Base-by-base conservation (phyloP, 2,329 filamentous ascomycete species). In the Nectriaceae sp. region DNA sequence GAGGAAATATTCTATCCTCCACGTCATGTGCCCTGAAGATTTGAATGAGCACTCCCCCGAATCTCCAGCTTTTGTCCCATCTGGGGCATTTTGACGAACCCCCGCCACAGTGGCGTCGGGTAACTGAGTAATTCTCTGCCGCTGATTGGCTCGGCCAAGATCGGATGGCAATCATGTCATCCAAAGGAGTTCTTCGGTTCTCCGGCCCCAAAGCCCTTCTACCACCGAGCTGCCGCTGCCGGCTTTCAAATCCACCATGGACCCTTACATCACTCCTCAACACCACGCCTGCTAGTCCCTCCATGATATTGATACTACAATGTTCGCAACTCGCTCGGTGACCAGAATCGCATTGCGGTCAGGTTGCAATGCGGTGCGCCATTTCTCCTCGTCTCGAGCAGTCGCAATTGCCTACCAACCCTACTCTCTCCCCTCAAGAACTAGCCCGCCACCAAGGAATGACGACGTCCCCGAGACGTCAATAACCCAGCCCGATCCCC, bases 371-470 rank as follows among this genome's bases (percentile, higher is more conserved):
- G 52, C 70, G 15, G 47, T 69, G 52, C 74, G 75, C 49, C 73
- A 73, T 42, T 74, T 74, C 61, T 74, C 72, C 49, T 64, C 67
- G 2, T 59, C 67, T n/a, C 52, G 59, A 56, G 51, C 60, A 26
- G 56, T 57, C 43, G 61, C 63, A 40, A 47, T 63, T 29, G 67
- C 74, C 45, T 82, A 80, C 65, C 78, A 82, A 54, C 72, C 78
- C 42, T 81, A 82, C 55, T 68, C 76, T 15, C 70, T 82, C 26
- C 75, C 70, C 42, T 62, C 75, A 3, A 72, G 69, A 39, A 65
- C 70, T 4, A 65, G 69, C 15, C 63, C 72, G 37, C 64, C 68
- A 16, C 68, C 73, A 15, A 69, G 72, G 47, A 73, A 70, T 59
- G 71, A 74, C 49, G 69, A 70, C 40, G 67, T 74, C 19, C 69